Conservation (phyloP, 257 asterid species). For the Vinca minor region DNA sequence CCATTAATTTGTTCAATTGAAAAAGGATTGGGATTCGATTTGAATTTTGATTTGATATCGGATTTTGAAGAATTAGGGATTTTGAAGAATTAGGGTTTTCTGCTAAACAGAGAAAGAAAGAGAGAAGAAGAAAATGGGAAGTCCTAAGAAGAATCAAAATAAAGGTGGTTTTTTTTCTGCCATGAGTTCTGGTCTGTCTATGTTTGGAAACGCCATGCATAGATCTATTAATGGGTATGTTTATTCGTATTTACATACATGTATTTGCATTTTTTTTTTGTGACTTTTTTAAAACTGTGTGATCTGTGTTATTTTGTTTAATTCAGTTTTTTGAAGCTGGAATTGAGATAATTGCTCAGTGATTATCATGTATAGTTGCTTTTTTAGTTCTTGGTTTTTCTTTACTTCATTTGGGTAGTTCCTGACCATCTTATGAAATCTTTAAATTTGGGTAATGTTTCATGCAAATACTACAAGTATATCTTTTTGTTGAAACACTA, state of each 20-base stretch:
- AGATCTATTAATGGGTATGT: constrained; percentile 51
- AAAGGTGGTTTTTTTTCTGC: constrained; percentile 52
- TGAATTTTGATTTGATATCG: too few relatives aligned
- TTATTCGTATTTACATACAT: too few relatives aligned
- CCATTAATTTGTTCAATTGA: background rate
- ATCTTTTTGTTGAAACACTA: constrained; percentile 1
- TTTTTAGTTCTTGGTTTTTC: too few relatives aligned
- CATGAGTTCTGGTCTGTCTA: constrained; percentile 41
- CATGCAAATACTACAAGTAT: background rate
- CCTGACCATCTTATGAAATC: background rate
- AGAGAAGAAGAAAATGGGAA: constrained; percentile 18
- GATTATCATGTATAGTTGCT: background rate
- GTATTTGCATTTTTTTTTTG: too few relatives aligned
- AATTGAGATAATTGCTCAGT: background rate
- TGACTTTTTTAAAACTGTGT: background rate
- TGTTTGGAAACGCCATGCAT: constrained; percentile 43
- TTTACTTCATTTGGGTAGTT: too few relatives aligned
- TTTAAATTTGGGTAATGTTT: background rate
- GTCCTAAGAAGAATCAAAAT: constrained; percentile 25
- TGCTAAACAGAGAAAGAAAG: too few relatives aligned
- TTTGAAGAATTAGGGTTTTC: constrained; percentile 6
- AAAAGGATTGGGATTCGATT: background rate
- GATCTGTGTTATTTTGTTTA: background rate
- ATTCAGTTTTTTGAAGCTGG: background rate
- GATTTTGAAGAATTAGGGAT: too few relatives aligned